Evolutionary conservation across 2,329 filamentous ascomycete genomes (phyloP).

Genomic region (Nannizziopsis arthrosporioides): DNA sequence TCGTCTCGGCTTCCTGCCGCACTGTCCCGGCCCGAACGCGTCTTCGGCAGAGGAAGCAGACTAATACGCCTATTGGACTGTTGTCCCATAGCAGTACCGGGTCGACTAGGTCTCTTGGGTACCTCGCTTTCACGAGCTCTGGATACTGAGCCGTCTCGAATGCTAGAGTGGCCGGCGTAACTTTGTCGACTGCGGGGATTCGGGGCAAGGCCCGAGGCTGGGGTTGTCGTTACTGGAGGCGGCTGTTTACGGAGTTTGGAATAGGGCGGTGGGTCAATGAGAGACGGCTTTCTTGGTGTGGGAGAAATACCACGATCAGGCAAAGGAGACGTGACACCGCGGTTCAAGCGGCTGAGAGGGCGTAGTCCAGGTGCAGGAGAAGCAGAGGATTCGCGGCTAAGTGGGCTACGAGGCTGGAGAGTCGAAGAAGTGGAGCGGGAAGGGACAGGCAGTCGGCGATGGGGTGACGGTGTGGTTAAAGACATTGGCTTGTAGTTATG

Average conservation of each 20-base stretch:
- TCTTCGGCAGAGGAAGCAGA: conserved; percentile 30
- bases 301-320: conserved; percentile 16
- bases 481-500: conserved; percentile 56
- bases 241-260: conserved; percentile 27
- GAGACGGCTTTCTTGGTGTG: conserved; percentile 18
- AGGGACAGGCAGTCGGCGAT: conserved; percentile 24
- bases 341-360: conserved; percentile 23
- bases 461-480: conserved; percentile 49
- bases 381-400: conserved; percentile 33
- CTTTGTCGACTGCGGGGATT: conserved; percentile 31
- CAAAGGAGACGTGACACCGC: conserved; percentile 9
- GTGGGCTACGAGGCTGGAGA: conserved; percentile 32
- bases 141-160: conserved; percentile 9
- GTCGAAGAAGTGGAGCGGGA: conserved; percentile 30
- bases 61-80: conserved; percentile 30
- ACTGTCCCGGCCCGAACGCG: conserved; percentile 23
- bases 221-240: conserved; percentile 12
- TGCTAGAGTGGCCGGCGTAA: conserved; percentile 25
- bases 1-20: conserved; percentile 17
- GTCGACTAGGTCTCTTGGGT: conserved; percentile 12
- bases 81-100: conserved; percentile 30
- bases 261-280: conserved; percentile 34
- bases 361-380: conserved; percentile 28
- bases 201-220: conserved; percentile 17
- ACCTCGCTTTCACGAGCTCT: not conserved